A percentile compares a stretch with the other conserved stretches of the same genome.
These are phyloP conservation scores for Lichina pygmaea DNA, from an alignment of 495 filamentous ascomycete genomes.

Conservation along the genomic window DNA sequence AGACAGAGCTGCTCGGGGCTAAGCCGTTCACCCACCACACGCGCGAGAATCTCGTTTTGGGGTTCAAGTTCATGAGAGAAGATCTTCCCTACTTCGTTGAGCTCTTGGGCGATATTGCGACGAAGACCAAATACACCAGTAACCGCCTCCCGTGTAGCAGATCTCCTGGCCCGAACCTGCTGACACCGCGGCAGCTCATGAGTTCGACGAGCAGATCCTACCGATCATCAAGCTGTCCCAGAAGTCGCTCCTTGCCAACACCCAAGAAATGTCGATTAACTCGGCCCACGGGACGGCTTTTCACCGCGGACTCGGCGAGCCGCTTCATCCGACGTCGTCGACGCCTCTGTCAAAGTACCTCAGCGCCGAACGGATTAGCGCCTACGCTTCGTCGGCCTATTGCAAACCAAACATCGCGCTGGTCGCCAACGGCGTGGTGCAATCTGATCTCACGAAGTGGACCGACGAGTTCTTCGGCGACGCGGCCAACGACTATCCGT, in stretches of 20 bases:
- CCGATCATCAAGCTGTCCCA: constrained; percentile 44
- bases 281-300: constrained; percentile 75
- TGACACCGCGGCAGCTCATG: constrained; percentile 32
- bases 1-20: constrained; percentile 79
- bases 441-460: constrained; percentile 64
- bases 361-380: constrained; percentile 35
- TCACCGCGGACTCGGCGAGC: constrained; percentile 69
- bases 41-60: constrained; percentile 71
- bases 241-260: constrained; percentile 32
- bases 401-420: constrained; percentile 73
- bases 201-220: constrained; percentile 66
- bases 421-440: constrained; percentile 63
- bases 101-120: constrained; percentile 73
- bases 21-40: constrained; percentile 65
- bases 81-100: constrained; percentile 96
- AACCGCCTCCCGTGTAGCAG: constrained; percentile 12
- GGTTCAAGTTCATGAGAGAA: constrained; percentile 79
- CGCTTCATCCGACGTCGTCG: constrained; percentile 39
- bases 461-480: constrained; percentile 63
- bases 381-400: constrained; percentile 53
- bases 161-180: constrained; percentile 6
- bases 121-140: constrained; percentile 66
- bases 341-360: constrained; percentile 54
- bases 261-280: constrained; percentile 51
- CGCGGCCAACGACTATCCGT: constrained; percentile 11